These are phyloP conservation scores for Cardamine resedifolia DNA, from an alignment of 345 rosid species.

Conservation along the genomic window DNA sequence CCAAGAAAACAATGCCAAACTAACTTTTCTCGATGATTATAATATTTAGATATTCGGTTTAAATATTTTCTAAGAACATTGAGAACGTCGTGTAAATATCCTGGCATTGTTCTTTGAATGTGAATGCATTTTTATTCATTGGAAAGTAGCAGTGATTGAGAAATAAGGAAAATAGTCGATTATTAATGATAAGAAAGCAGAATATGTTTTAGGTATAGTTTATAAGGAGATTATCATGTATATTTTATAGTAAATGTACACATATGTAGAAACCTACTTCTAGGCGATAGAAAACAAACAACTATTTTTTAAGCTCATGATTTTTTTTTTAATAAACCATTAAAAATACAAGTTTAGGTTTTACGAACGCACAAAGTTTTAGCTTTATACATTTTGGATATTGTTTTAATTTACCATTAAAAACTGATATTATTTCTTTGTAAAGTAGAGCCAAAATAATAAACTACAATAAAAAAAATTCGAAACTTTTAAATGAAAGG, in stretches of 20 bases:
- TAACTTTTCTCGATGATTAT: neutral
- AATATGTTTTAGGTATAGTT: neutral
- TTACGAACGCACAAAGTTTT: neutral
- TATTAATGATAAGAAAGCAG: neutral
- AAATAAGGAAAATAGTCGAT: neutral
- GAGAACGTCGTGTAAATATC: neutral
- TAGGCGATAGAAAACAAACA: neutral
- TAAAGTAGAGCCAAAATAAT: slow-evolving; percentile 19
- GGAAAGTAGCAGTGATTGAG: neutral
- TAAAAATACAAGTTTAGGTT: neutral
- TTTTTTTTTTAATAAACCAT: neutral
- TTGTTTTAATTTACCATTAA: neutral
- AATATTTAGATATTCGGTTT: neutral
- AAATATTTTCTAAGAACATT: neutral
- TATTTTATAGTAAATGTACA: neutral
- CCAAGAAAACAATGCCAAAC: neutral
- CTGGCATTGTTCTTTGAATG: neutral
- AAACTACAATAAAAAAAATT: neutral
- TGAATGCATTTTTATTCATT: neutral
- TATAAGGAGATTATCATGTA: neutral
- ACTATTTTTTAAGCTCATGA: neutral
- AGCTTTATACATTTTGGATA: neutral
- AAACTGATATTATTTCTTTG: neutral
- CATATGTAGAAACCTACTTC: neutral
- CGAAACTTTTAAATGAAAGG: neutral